phyloP scores from a whole-genome alignment of 306 rosid species.

The Acacia acuminata region DNA sequence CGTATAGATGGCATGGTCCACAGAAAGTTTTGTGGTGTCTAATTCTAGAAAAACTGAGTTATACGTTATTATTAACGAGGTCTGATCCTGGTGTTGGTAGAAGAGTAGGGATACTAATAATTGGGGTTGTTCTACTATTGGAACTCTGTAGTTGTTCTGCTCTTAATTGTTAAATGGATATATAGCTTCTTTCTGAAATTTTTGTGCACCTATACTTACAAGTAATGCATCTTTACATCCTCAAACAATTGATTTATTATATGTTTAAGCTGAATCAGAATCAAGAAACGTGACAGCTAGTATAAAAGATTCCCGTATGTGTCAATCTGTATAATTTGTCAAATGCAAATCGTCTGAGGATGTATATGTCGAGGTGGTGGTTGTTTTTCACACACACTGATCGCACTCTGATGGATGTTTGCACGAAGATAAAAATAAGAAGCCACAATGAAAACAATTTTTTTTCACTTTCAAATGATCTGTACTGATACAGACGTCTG shows the following conservation, averaged over 20 bases:
- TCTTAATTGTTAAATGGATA: background rate
- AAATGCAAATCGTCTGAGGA: background rate
- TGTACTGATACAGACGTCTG: background rate
- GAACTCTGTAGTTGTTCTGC: background rate
- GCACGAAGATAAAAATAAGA: background rate
- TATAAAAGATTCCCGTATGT: background rate
- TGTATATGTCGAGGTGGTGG: background rate
- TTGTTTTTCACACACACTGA: background rate
- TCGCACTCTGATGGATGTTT: background rate
- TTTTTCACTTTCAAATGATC: background rate
- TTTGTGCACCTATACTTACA: background rate
- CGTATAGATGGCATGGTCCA: slow-evolving; percentile 5
- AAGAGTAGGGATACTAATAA: background rate
- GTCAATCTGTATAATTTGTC: background rate
- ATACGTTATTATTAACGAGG: background rate
- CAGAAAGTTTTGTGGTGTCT: slow-evolving; percentile 34
- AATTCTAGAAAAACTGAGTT: slow-evolving; percentile 11
- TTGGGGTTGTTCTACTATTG: background rate
- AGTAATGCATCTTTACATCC: background rate
- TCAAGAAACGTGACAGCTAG: background rate
- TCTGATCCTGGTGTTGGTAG: background rate
- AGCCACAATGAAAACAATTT: background rate
- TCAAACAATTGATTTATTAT: background rate
- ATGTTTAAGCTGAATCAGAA: background rate
- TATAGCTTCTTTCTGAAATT: background rate